Conservation (phyloP, 495 filamentous ascomycete genomes). For the Neohortaea acidophila region DNA sequence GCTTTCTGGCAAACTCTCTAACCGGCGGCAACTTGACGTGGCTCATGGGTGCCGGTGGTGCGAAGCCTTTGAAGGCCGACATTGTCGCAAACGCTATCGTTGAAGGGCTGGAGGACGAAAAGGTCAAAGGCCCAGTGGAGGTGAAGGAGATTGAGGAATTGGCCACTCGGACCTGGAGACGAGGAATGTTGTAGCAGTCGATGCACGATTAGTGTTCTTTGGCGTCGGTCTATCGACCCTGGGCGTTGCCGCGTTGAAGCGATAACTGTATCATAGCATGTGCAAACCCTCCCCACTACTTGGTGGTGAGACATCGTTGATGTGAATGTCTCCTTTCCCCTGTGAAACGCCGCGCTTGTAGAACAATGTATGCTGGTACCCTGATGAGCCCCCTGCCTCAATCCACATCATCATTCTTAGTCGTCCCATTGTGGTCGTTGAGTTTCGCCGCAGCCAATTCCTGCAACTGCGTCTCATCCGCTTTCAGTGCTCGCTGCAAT, state of each 20-base stretch:
- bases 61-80: conserved; percentile 77
- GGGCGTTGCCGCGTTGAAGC: too few relatives aligned
- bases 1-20: conserved; percentile 41
- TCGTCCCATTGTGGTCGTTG: background rate
- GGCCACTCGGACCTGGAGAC: conserved; percentile 27
- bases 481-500: conserved; percentile 15
- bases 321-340: too few relatives aligned
- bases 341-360: too few relatives aligned
- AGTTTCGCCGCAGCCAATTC: background rate
- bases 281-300: too few relatives aligned
- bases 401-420: background rate
- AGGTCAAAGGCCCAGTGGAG: conserved; percentile 25
- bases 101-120: conserved; percentile 27
- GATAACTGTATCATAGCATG: too few relatives aligned
- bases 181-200: conserved; percentile 24
- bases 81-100: conserved; percentile 52
- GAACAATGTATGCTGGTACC: too few relatives aligned
- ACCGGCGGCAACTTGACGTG: conserved; percentile 57
- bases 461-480: conserved; percentile 1
- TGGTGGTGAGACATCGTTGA: too few relatives aligned
- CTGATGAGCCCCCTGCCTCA: too few relatives aligned
- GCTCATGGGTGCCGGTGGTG: conserved; percentile 62
- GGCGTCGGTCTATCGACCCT: too few relatives aligned
- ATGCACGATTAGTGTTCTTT: too few relatives aligned
- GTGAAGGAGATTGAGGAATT: conserved; percentile 27